Base-by-base conservation (phyloP, 352 stramenopile genomes). In the Pythium coloratum region DNA sequence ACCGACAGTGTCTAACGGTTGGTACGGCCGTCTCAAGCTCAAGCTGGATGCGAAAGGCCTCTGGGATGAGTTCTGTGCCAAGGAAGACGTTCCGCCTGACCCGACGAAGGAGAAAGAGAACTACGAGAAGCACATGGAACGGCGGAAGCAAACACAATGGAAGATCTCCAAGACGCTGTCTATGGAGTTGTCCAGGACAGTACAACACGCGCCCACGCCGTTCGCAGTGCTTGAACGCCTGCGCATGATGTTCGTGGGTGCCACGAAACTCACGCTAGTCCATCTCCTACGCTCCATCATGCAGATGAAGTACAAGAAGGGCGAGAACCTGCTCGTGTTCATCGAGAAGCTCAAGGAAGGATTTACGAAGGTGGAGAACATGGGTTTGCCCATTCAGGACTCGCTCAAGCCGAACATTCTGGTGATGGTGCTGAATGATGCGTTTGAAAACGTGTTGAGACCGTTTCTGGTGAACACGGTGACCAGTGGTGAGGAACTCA, bases 31-130 rank as follows among this genome's bases (percentile, higher is more conserved):
- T 3, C 14, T 47, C 6, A 16, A 65, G 20, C 16, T 65, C 4
- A 65, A 65, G 49, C 59, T 65, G 0, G 59, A 56, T 34, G 44
- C 59, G 2, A 65, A 65, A 20, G 47, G 59, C 3, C 49, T 65
- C 3, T 65, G 59, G 49, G 59, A 65, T 8, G 46, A 58, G 6
- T 65, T 58, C 59, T 65, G 59, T 57, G 59, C 30, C 46, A 65
- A 47, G 30, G 1, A 12, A 5, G 59, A 65, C 16, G 49, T 58
- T n/a, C 32, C 47, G 7, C 28, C 44, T 16, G 57, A 64, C n/a
- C n/a, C n/a, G 28, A 13, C 2, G 1, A 40, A 7, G 7, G 44
- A 26, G 12, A 40, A 55, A 30, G 44, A 20, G 1, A 30, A 42
- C 38, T 50, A 58, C n/a, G 30, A 58, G 1, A 36, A 65, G 16